Percentiles rank a stretch among this genome's conserved stretches.
These are phyloP conservation scores for Plantago ovata DNA, from an alignment of 257 asterid species.

Conservation along the genomic window DNA sequence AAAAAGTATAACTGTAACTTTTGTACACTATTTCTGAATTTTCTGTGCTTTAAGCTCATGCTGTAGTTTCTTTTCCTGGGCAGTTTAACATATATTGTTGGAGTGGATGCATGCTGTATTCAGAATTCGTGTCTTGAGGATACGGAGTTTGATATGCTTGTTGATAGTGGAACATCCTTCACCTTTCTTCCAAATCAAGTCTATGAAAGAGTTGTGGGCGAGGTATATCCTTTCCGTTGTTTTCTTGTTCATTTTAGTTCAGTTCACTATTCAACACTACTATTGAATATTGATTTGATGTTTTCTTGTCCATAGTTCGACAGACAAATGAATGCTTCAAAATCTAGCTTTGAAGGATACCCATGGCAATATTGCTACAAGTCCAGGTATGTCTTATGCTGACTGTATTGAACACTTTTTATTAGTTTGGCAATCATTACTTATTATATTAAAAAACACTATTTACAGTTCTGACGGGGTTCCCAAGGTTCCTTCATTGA, in stretches of 20 bases:
- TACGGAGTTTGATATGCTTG: slow-evolving; percentile 49
- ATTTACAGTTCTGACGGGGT: slow-evolving; percentile 49
- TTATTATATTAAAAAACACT: slow-evolving; percentile 18
- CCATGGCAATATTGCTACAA: slow-evolving; percentile 88
- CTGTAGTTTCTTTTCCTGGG: slow-evolving; percentile 11
- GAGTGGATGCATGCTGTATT: slow-evolving; percentile 66
- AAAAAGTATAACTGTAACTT: slow-evolving; percentile 42
- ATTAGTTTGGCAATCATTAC: slow-evolving; percentile 16
- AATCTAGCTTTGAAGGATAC: slow-evolving; percentile 63
- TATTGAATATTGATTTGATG: neutral
- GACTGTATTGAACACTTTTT: slow-evolving; percentile 13
- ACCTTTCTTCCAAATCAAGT: slow-evolving; percentile 59
- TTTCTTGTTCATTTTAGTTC: slow-evolving; percentile 2
- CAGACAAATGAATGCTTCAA: slow-evolving; percentile 60
- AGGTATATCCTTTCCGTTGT: slow-evolving; percentile 35
- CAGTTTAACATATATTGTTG: slow-evolving; percentile 67
- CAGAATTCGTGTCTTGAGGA: slow-evolving; percentile 53
- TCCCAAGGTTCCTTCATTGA: slow-evolving; percentile 58
- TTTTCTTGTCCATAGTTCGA: slow-evolving; percentile 44
- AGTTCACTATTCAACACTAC: slow-evolving; percentile 15
- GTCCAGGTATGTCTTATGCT: slow-evolving; percentile 49
- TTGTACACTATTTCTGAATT: neutral
- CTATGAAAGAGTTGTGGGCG: slow-evolving; percentile 54
- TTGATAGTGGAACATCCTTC: slow-evolving; percentile 85
- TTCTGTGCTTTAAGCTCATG: slow-evolving; percentile 14